Conservation (phyloP, 305 asterid genomes). For the Euphrasia arctica region DNA sequence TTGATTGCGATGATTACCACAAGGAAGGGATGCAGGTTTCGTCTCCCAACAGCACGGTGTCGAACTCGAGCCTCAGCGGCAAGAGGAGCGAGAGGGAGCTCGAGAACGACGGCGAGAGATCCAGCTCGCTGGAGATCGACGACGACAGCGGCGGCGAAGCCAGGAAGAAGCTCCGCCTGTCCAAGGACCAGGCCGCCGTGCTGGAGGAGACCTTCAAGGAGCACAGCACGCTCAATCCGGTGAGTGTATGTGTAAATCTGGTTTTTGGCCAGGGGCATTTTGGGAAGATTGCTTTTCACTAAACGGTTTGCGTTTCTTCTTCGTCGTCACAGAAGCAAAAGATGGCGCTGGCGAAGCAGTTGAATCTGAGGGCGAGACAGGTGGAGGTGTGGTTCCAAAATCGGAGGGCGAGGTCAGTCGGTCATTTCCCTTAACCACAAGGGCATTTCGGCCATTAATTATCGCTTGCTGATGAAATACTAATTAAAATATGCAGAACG, state of each 20-base stretch:
- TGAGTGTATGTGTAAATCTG: conserved; percentile 25
- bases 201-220: conserved; percentile 90
- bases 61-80: conserved; percentile 71
- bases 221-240: conserved; percentile 84
- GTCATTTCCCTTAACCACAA: not conserved
- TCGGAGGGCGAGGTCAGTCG: conserved; percentile 89
- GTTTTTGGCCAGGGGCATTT: conserved; percentile 16
- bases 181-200: conserved; percentile 89
- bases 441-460: too few relatives aligned
- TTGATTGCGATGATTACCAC: conserved; percentile 37
- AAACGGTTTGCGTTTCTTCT: too few relatives aligned
- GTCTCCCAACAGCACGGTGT: conserved; percentile 75
- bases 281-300: not conserved
- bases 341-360: conserved; percentile 73
- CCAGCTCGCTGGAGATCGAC: conserved; percentile 41
- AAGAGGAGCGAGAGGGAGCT: conserved; percentile 73
- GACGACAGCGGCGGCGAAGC: conserved; percentile 75
- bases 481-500: conserved; percentile 49
- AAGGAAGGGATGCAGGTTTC: conserved; percentile 50
- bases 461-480: too few relatives aligned
- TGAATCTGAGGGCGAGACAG: conserved; percentile 83
- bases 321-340: conserved; percentile 68
- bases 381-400: conserved; percentile 99
- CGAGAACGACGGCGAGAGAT: conserved; percentile 38
- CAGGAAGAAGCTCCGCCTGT: conserved; percentile 85